These are phyloP conservation scores for Russula brevipes DNA, from an alignment of 768 basidiomycete species.

Conservation along the genomic window DNA sequence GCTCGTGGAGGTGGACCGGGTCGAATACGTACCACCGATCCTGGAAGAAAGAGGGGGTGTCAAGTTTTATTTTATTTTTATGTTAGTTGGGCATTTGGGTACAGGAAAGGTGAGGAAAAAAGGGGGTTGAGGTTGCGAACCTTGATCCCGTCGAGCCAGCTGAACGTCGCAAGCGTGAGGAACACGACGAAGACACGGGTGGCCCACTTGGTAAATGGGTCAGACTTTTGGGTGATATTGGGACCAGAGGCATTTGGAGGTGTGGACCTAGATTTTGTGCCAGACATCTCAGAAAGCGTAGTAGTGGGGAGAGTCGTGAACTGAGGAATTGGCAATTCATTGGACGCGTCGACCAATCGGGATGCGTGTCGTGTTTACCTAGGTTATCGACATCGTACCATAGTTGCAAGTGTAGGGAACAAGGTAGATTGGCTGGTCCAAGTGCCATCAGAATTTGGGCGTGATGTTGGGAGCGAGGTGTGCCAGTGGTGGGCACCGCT, in stretches of 20 bases:
- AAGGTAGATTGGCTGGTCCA: too few species aligned
- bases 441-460: too few species aligned
- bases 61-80: neutral
- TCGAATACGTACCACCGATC: constrained; percentile 86
- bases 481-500: too few species aligned
- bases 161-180: constrained; percentile 10
- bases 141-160: constrained; percentile 25
- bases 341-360: too few species aligned
- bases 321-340: too few species aligned
- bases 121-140: neutral
- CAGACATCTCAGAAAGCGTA: neutral
- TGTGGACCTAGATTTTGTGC: neutral
- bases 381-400: too few species aligned
- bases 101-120: too few species aligned
- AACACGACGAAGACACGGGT: constrained; percentile 7
- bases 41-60: constrained; percentile 35
- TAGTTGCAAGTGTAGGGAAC: too few species aligned
- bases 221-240: neutral
- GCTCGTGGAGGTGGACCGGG: constrained; percentile 61
- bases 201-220: constrained; percentile 18
- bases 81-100: neutral
- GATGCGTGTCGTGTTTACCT: too few species aligned
- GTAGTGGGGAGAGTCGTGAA: too few species aligned
- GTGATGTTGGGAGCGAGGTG: too few species aligned
- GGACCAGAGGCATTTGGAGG: neutral